A percentile compares a stretch with the other conserved stretches of the same genome.
These are phyloP conservation scores for Ceratobasidium sp. DNA, from an alignment of 1,284 basidiomycete genomes.

Conservation along the genomic window DNA sequence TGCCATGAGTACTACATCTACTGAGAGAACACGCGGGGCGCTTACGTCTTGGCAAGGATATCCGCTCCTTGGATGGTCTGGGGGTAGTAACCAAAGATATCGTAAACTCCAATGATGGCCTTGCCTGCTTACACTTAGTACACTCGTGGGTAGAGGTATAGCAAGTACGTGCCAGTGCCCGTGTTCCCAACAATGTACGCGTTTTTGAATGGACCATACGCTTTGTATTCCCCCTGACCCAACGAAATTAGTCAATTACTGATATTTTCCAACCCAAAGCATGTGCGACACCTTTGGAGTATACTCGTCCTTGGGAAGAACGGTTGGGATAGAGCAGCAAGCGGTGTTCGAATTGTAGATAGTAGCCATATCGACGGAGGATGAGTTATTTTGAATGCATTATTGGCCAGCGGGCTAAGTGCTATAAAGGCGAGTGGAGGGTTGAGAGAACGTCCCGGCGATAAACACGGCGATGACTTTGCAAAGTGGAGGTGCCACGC, in stretches of 20 bases:
- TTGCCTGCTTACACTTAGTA: slow-evolving; percentile 49
- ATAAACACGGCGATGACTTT: too few relatives aligned
- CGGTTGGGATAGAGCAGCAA: slow-evolving; percentile 69
- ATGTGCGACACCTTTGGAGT: slow-evolving; percentile 53
- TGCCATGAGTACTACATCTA: background rate
- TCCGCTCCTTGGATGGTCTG: slow-evolving; percentile 73
- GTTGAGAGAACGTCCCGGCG: too few relatives aligned
- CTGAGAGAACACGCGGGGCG: background rate
- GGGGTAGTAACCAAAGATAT: slow-evolving; percentile 68
- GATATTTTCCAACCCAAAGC: too few relatives aligned
- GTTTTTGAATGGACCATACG: slow-evolving; percentile 58
- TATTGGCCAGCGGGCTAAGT: background rate
- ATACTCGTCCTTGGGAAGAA: slow-evolving; percentile 56
- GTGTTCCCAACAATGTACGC: slow-evolving; percentile 65
- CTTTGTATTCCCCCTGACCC: slow-evolving; percentile 62
- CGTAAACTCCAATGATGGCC: slow-evolving; percentile 69
- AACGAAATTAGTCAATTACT: background rate
- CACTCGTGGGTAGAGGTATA: background rate
- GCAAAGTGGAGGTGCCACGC: too few relatives aligned
- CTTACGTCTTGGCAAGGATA: slow-evolving; percentile 62
- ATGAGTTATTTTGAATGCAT: slow-evolving; percentile 49
- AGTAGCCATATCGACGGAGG: slow-evolving; percentile 56
- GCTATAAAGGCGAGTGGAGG: too few relatives aligned
- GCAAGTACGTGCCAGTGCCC: slow-evolving; percentile 53
- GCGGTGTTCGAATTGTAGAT: slow-evolving; percentile 68